Conservation (phyloP, 768 basidiomycete genomes). For the Hebeloma cylindrosporum region DNA sequence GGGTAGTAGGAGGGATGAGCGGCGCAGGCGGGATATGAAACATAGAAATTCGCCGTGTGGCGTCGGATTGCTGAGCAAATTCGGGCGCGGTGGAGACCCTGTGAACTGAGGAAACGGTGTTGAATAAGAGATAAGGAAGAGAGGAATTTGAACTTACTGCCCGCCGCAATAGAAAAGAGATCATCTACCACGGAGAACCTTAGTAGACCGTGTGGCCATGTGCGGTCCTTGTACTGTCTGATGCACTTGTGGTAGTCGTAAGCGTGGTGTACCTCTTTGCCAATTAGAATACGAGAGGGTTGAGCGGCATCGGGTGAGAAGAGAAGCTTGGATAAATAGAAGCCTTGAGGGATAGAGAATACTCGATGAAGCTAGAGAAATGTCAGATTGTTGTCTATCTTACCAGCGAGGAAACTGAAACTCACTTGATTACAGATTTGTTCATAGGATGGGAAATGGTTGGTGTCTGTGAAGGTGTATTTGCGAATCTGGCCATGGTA, state of each 20-base stretch:
- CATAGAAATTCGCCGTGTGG: constrained; percentile 9
- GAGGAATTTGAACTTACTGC: constrained; percentile 8
- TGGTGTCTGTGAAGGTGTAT: constrained; percentile 52
- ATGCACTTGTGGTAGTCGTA: constrained; percentile 58
- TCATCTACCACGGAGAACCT: constrained; percentile 63
- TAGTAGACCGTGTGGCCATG: constrained; percentile 59
- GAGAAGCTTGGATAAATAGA: constrained; percentile 64
- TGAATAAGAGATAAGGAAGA: neutral
- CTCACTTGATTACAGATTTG: constrained; percentile 65
- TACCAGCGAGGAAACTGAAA: constrained; percentile 11
- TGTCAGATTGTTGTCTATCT: constrained; percentile 23
- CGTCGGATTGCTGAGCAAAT: neutral
- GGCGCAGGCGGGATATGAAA: constrained; percentile 2
- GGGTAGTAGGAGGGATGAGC: neutral
- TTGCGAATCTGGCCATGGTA: constrained; percentile 71
- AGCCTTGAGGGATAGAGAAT: constrained; percentile 60
- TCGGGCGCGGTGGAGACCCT: neutral
- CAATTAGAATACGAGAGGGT: constrained; percentile 59
- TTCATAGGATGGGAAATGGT: constrained; percentile 60
- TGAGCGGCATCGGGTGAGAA: constrained; percentile 63
- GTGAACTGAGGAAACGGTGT: neutral
- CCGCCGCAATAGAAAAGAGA: constrained; percentile 28
- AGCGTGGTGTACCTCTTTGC: constrained; percentile 54
- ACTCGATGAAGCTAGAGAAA: constrained; percentile 61
- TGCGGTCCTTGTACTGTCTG: constrained; percentile 46